Conservation (phyloP, 495 filamentous ascomycete species). For the Podospora pseudoanserina region DNA sequence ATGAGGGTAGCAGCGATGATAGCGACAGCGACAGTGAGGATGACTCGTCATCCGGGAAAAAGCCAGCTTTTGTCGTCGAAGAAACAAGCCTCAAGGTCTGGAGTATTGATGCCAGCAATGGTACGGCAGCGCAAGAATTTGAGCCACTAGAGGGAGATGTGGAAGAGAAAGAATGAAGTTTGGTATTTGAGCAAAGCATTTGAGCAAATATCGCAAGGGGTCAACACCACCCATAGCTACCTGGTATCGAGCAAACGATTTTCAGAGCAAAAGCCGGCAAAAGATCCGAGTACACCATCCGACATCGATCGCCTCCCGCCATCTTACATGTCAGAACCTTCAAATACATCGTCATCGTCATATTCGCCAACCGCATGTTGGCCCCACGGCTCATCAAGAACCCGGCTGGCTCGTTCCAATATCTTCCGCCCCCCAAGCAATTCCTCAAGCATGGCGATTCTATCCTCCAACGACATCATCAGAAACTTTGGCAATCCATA, state of each 20-base stretch:
- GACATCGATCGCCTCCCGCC: not conserved
- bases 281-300: not conserved
- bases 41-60: slow-evolving; percentile 10
- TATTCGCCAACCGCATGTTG: slow-evolving; percentile 3
- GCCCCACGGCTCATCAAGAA: slow-evolving; percentile 37
- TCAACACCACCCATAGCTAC: not conserved
- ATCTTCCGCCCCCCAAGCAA: slow-evolving; percentile 53
- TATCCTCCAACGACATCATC: slow-evolving; percentile 51
- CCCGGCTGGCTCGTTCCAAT: slow-evolving; percentile 46
- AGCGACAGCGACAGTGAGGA: slow-evolving; percentile 11
- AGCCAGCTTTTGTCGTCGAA: slow-evolving; percentile 21
- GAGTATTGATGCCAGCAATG: slow-evolving; percentile 37
- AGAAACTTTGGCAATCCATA: slow-evolving; percentile 56
- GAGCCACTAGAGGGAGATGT: not conserved
- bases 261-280: not conserved
- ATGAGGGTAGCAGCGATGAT: slow-evolving; percentile 7
- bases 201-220: not conserved
- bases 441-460: slow-evolving; percentile 40
- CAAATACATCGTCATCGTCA: no score
- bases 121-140: not conserved
- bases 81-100: slow-evolving; percentile 69
- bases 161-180: not conserved
- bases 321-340: not conserved
- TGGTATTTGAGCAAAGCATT: not conserved
- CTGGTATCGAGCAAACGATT: not conserved